Evolutionary conservation across 139 green algal species (phyloP).

Genomic region (Yamagishiella unicocca): DNA sequence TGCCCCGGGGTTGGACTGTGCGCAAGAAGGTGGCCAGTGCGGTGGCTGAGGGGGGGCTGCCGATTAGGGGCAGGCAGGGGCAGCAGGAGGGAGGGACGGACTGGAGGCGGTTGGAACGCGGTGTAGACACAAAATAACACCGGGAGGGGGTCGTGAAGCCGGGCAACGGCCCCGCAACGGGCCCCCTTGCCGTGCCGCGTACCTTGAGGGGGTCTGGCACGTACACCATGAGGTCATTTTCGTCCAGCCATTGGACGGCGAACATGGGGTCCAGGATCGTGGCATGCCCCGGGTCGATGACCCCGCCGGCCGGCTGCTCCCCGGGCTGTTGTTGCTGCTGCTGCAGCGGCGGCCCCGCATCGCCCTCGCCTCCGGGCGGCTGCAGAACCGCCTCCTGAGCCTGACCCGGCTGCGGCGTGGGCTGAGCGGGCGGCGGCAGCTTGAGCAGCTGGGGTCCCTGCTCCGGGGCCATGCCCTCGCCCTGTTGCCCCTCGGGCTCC

Average conservation of each 20-base stretch:
- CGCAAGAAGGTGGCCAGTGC: no score
- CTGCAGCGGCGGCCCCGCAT: background rate
- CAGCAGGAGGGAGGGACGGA: no score
- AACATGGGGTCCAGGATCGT: slow-evolving; percentile 37
- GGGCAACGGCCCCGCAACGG: no score
- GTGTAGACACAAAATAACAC: no score
- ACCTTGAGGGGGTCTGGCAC: slow-evolving; percentile 60
- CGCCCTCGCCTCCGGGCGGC: background rate
- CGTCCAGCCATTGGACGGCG: slow-evolving; percentile 58
- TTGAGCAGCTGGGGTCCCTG: background rate
- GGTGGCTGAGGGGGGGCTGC: no score
- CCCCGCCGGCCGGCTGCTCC: background rate
- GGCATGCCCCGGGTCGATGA: background rate
- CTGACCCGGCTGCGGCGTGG: background rate
- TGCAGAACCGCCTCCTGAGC: background rate
- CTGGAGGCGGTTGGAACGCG: no score
- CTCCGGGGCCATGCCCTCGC: background rate
- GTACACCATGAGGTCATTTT: slow-evolving; percentile 65
- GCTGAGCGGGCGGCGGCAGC: background rate
- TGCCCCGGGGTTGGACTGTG: no score
- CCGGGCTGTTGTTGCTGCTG: slow-evolving; percentile 1
- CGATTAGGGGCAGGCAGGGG: no score
- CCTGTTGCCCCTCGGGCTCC: slow-evolving; percentile 23
- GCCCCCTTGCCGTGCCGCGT: background rate
- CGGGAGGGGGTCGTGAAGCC: no score